Evolutionary conservation across 352 stramenopile genomes (phyloP), one percentile per base, ranked within the genome.

Genomic region (Pythium myriotylum): DNA sequence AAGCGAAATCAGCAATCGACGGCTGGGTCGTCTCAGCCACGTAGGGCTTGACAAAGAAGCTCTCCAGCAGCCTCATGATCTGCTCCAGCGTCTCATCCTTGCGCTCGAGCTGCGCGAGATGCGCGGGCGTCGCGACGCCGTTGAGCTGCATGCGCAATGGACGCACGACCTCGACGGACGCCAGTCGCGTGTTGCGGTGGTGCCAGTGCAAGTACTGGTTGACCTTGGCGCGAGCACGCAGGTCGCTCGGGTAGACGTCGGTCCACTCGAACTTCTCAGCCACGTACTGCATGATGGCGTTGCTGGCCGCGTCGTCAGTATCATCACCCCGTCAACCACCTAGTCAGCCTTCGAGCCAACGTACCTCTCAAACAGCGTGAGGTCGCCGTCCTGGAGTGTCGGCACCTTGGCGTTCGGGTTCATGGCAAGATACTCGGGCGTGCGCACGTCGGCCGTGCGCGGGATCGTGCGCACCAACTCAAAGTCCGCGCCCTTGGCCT

Each of bases 1-100:
- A 70, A 5, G 75, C 67, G 41, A 68, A 85, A 57, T 90, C 81
- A 9, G 78, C 81, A 35, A 90, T 70, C 24, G 78, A 87, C 26
- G 78, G 81, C 50, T 72, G 58, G 32, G 74, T 55, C 16, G 72
- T 79, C 26, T 76, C 64, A 0, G 74, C 78, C 23, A 88, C 62
- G 56, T 70, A 90, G 43, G 76, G 67, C 3, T 74, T 72, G 13
- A 61, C 66, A 33, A 90, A 55, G 35, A 83, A 67, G 50, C 76
- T 72, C 39, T 87, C 77, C 46, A 81, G 62, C 4, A 80, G 42
- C 8, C 54, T 23, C 3, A 72, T 19, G 14, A 72, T 49, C 49
- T 72, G 70, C 6, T 32, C 47, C 8, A 77, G n/a, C n/a, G 73
- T 65, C 26, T 70, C 45, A 33, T 49, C 35, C 24, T 23, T n/a